These are phyloP conservation scores for Cladosporium phlei DNA, from an alignment of 2,329 filamentous ascomycete genomes.

Conservation along the genomic window DNA sequence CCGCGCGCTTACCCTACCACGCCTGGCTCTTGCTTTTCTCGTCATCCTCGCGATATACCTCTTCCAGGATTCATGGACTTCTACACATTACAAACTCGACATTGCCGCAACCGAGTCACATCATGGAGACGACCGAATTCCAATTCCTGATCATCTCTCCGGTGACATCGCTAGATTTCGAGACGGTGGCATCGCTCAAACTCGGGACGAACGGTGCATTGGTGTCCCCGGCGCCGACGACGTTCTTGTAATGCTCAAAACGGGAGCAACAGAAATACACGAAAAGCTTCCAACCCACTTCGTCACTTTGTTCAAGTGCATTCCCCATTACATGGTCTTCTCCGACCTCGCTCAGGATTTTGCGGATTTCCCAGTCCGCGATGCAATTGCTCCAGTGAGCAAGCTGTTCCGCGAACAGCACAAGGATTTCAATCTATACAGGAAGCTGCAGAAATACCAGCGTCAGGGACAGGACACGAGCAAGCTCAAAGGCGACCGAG, in stretches of 20 bases:
- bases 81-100: slow-evolving; percentile 10
- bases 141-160: too few relatives aligned
- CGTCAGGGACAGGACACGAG: slow-evolving; percentile 29
- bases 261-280: slow-evolving; percentile 54
- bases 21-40: slow-evolving; percentile 23
- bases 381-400: slow-evolving; percentile 30
- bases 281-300: slow-evolving; percentile 55
- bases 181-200: too few relatives aligned
- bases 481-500: slow-evolving; percentile 32
- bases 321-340: slow-evolving; percentile 41
- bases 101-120: background rate
- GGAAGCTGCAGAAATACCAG: slow-evolving; percentile 29
- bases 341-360: slow-evolving; percentile 49
- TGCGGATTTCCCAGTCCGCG: slow-evolving; percentile 36
- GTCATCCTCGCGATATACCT: slow-evolving; percentile 23
- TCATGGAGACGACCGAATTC: too few relatives aligned
- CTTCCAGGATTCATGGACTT: slow-evolving; percentile 25
- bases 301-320: slow-evolving; percentile 51
- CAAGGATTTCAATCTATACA: slow-evolving; percentile 32
- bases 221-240: slow-evolving; percentile 38
- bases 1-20: slow-evolving; percentile 21
- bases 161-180: too few relatives aligned
- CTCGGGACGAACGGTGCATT: slow-evolving; percentile 16
- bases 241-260: slow-evolving; percentile 55
- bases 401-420: slow-evolving; percentile 25